A percentile compares a stretch with the other conserved stretches of the same genome.
These are phyloP conservation scores for Penicillium pancosmium DNA, from an alignment of 495 filamentous ascomycete genomes.

Conservation along the genomic window DNA sequence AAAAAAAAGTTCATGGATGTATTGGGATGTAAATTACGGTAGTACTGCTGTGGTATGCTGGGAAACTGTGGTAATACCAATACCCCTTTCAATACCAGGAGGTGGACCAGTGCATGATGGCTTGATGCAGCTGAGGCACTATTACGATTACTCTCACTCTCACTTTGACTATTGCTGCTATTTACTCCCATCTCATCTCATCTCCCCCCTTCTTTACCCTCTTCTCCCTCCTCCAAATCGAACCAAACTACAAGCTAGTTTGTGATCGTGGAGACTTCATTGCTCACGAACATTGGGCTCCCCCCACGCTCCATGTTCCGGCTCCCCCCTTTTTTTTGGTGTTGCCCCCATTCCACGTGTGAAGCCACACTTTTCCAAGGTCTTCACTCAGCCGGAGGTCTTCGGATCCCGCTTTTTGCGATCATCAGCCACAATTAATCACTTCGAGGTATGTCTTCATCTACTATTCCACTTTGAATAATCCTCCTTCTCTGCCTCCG, in stretches of 20 bases:
- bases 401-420: slow-evolving; percentile 18
- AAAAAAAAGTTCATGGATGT: neutral
- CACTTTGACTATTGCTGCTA: no score
- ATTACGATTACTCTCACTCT: no score
- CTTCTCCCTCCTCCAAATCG: slow-evolving; percentile 1
- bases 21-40: neutral
- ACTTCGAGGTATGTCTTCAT: slow-evolving; percentile 21
- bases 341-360: slow-evolving; percentile 31
- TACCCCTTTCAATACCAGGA: slow-evolving; percentile 23
- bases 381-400: slow-evolving; percentile 26
- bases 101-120: slow-evolving; percentile 14
- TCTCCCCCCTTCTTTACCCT: slow-evolving; percentile 7
- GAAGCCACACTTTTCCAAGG: slow-evolving; percentile 22
- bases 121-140: neutral
- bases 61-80: neutral
- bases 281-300: slow-evolving; percentile 1
- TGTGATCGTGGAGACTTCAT: neutral
- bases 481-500: slow-evolving; percentile 1
- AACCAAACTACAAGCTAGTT: neutral
- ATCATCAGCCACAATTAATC: slow-evolving; percentile 10
- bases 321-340: slow-evolving; percentile 8
- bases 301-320: neutral
- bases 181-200: slow-evolving; percentile 1
- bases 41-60: no score
- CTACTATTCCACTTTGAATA: slow-evolving; percentile 2